Base-by-base conservation (phyloP, 805 yeast genomes). In the Yarrowia osloensis region DNA sequence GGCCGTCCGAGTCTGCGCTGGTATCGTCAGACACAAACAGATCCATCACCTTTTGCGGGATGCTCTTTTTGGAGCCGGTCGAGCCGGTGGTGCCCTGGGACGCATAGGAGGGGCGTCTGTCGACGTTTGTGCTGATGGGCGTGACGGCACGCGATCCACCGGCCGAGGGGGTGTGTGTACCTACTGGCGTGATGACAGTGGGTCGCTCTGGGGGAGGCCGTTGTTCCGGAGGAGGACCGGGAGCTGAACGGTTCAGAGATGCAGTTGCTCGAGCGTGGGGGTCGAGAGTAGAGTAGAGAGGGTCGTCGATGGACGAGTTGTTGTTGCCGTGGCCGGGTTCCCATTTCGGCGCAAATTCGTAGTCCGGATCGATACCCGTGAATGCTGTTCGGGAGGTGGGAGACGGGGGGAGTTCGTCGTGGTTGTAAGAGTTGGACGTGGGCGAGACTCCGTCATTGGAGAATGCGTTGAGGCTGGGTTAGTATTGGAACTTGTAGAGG, bases 101-200 rank as follows among this genome's bases (percentile, higher is more conserved):
- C 7, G 68, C 68, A 42, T 66, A 66, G 9, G 67, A 59, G 9
- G 68, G 68, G 2, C 68, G 68, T 22, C 68, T 22, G n/a, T 61
- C 66, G 24, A 44, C 54, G 19, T 46, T 46, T 17, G 66, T 61
- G 54, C 42, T 33, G 54, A 61, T 44, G 6, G 66, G 66, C 5
- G 66, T 44, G 21, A 61, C 49, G 1, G 54, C 66, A 12, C 66
- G 54, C 7, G 66, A 61, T 12, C 54, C 52, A 12, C 40, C 40
- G 4, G 49, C 39, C 7, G 47, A 15, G 7, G 54, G 52, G 9
- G 66, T 44, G 29, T 24, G 39, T n/a, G 54, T 46, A 3, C 54
- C 52, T 13, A 46, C 54, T 2, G 66, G 66, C 2, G 54, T 61
- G 54, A 61, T 46, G 24, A 46, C 66, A 6, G 54, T 24, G 22